A percentile compares a stretch with the other conserved stretches of the same genome.
Conservation (phyloP, 768 basidiomycete genomes). For the Naganishia kalamii region DNA sequence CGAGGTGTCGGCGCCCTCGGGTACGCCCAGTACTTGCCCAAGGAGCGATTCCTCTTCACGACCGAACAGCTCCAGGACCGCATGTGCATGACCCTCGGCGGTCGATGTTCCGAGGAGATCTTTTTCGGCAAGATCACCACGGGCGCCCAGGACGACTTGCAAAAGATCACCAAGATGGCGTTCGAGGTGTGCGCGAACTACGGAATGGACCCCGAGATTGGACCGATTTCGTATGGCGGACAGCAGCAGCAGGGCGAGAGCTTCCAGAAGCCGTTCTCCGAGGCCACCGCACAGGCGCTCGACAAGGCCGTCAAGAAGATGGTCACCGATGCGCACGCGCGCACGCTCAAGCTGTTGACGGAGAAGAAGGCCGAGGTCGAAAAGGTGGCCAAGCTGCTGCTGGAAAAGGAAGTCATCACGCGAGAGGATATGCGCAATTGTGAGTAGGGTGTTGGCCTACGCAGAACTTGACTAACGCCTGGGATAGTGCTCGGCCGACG, state of each 20-base stretch:
- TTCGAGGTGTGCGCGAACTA: constrained; percentile 88
- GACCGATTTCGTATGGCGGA: constrained; percentile 91
- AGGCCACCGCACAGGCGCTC: constrained; percentile 90
- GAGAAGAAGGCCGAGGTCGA: constrained; percentile 81
- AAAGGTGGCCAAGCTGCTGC: constrained; percentile 78
- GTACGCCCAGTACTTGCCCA: constrained; percentile 95
- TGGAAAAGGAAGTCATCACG: constrained; percentile 94
- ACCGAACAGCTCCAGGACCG: constrained; percentile 90
- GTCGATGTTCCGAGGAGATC: constrained; percentile 95
- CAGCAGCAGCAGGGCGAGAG: constrained; percentile 71
- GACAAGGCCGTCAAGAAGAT: constrained; percentile 86
- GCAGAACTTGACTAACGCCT: background rate
- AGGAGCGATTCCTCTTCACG: constrained; percentile 90
- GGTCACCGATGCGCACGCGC: constrained; percentile 78
- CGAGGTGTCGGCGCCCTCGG: constrained; percentile 91
- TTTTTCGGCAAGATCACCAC: constrained; percentile 94
- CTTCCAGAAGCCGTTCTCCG: constrained; percentile 97
- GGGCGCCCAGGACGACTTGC: constrained; percentile 94
- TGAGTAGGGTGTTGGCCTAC: background rate
- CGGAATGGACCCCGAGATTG: constrained; percentile 91
- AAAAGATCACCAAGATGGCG: constrained; percentile 97
- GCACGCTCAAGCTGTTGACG: constrained; percentile 73
- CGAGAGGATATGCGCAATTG: constrained; percentile 55
- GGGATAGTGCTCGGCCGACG: constrained; percentile 33
- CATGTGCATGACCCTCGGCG: constrained; percentile 98